Evolutionary conservation across 306 rosid genomes (phyloP).

Genomic region (Echinosophora koreensis): DNA sequence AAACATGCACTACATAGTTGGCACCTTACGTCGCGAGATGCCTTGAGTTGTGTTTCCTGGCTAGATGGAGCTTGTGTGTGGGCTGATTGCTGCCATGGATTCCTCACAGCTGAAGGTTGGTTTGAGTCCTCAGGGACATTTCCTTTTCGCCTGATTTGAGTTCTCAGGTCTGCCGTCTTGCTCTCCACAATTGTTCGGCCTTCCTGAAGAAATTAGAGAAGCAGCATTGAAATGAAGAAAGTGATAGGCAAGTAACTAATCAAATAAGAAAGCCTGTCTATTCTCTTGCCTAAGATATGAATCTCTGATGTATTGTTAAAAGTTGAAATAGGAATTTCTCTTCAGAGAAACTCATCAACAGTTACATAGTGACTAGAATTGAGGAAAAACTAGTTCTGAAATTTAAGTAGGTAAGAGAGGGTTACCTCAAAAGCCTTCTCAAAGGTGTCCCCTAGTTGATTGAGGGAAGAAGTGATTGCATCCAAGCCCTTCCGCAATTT

Average conservation of each 20-base stretch:
- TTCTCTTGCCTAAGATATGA: background rate
- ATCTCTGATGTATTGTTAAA: background rate
- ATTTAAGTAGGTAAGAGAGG: conserved; percentile 5
- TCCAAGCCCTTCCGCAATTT: conserved; percentile 79
- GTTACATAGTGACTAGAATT: no score
- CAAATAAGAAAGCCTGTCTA: background rate
- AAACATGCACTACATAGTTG: conserved; percentile 63
- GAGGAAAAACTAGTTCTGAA: background rate
- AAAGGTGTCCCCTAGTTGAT: conserved; percentile 94
- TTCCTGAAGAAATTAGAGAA: conserved; percentile 63
- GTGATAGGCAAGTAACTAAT: background rate
- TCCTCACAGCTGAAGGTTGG: conserved; percentile 53
- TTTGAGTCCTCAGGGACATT: conserved; percentile 51
- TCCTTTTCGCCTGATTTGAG: conserved; percentile 76
- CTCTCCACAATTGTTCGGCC: conserved; percentile 80
- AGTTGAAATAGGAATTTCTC: background rate
- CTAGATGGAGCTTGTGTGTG: conserved; percentile 49
- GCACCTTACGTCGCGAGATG: conserved; percentile 99
- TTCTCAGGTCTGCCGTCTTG: conserved; percentile 84
- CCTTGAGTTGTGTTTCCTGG: conserved; percentile 90
- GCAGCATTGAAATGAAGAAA: conserved; percentile 36
- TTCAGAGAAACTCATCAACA: no score
- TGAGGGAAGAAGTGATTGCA: conserved; percentile 77
- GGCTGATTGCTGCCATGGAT: conserved; percentile 55
- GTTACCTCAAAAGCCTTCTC: conserved; percentile 93